Conservation (phyloP, 2,329 filamentous ascomycete species). For the Metarhizium rileyi region DNA sequence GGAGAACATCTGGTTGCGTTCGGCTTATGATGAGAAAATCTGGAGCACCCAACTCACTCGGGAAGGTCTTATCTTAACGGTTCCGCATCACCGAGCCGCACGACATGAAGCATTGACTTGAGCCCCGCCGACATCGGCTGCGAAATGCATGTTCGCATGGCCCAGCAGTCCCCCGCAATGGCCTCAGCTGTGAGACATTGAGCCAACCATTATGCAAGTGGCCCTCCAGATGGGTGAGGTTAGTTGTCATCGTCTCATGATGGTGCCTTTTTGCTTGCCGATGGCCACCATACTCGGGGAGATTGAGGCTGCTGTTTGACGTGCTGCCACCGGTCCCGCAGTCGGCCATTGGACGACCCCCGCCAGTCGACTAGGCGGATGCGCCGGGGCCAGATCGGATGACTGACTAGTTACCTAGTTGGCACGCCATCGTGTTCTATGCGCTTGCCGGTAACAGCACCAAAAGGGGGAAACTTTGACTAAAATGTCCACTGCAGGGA, state of each 20-base stretch:
- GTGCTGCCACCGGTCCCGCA: not conserved
- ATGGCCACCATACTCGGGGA: not conserved
- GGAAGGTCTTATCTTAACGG: not conserved
- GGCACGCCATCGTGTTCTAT: not conserved
- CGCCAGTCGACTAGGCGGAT: not conserved
- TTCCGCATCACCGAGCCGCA: not conserved
- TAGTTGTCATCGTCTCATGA: not conserved
- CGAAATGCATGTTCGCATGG: not conserved
- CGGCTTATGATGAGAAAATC: conserved; percentile 4
- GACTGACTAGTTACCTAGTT: not conserved
- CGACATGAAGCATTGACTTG: not conserved
- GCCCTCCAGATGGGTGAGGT: not conserved
- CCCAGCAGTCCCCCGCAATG: not conserved
- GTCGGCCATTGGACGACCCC: not conserved
- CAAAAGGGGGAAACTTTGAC: conserved; percentile 3
- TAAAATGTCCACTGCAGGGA: conserved; percentile 5
- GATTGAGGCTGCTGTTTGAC: not conserved
- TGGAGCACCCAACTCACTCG: not conserved
- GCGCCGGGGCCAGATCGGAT: not conserved
- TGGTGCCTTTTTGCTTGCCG: not conserved
- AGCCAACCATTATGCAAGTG: not conserved
- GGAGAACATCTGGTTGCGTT: conserved; percentile 13
- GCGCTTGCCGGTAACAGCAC: not conserved
- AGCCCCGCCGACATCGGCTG: conserved; percentile 2
- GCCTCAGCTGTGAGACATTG: not conserved